phyloP scores from a whole-genome alignment of 352 stramenopile species.

The Phytophthora sp. region DNA sequence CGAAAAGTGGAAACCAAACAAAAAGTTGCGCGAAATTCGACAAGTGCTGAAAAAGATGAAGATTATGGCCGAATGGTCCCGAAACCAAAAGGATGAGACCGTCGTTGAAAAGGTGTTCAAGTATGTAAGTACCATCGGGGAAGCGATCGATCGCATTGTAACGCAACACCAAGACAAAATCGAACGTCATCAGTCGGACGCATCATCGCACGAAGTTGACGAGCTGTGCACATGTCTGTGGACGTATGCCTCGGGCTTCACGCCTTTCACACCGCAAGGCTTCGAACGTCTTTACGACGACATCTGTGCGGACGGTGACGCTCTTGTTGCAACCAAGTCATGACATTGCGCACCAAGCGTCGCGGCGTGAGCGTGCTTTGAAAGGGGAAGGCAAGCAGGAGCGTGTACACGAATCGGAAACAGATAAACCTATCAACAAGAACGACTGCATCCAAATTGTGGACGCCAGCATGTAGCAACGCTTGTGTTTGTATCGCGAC shows the following conservation, averaged over 20 bases:
- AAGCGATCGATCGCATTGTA: conserved; percentile 82
- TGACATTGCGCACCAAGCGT: conserved; percentile 8
- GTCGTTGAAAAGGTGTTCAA: conserved; percentile 89
- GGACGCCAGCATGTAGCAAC: conserved; percentile 14
- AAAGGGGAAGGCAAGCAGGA: background rate
- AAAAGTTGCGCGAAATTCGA: conserved; percentile 74
- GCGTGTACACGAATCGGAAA: conserved; percentile 11
- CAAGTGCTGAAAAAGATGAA: conserved; percentile 90
- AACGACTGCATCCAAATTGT: conserved; percentile 12
- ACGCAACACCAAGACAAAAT: conserved; percentile 42
- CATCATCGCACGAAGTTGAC: conserved; percentile 55
- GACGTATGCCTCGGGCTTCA: conserved; percentile 79
- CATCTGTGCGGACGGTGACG: conserved; percentile 75
- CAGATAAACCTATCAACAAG: conserved; percentile 29
- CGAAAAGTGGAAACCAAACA: conserved; percentile 85
- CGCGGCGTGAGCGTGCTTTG: background rate
- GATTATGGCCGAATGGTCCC: conserved; percentile 83
- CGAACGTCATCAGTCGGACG: conserved; percentile 9
- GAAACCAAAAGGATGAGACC: conserved; percentile 81
- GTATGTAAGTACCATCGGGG: conserved; percentile 84
- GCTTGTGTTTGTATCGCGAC: background rate
- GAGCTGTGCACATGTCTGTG: conserved; percentile 82
- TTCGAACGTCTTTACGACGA: conserved; percentile 90
- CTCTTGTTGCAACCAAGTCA: conserved; percentile 38
- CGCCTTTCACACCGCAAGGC: conserved; percentile 69